Percentiles rank a stretch among this genome's conserved stretches.
Conservation (phyloP, 164 flowering plant genomes). For the Berberis vulgaris region DNA sequence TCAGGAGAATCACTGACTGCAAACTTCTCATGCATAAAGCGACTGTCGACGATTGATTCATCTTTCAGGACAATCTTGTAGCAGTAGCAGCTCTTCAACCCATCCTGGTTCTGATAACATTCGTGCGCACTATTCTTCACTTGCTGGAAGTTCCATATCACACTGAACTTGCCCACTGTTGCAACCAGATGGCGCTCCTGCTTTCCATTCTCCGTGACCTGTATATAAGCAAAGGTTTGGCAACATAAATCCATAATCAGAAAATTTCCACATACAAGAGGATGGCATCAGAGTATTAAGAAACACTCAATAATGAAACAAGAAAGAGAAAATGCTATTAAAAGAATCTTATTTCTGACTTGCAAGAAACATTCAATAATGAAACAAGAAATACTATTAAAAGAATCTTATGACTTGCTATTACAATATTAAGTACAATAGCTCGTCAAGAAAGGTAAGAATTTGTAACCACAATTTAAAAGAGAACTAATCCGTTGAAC, state of each 20-base stretch:
- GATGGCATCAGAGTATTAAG: background rate
- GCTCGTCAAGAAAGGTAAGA: too few relatives aligned
- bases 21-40: slow-evolving; percentile 92
- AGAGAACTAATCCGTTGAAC: too few relatives aligned
- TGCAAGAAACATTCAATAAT: too few relatives aligned
- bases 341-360: too few relatives aligned
- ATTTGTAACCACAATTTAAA: too few relatives aligned
- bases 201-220: slow-evolving; percentile 84
- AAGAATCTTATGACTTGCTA: too few relatives aligned
- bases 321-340: too few relatives aligned
- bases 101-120: slow-evolving; percentile 76
- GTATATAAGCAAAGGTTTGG: background rate
- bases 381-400: too few relatives aligned
- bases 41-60: slow-evolving; percentile 89
- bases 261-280: background rate
- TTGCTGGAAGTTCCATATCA: slow-evolving; percentile 86
- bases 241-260: background rate
- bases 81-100: slow-evolving; percentile 95
- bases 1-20: slow-evolving; percentile 81
- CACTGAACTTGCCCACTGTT: slow-evolving; percentile 85
- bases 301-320: too few relatives aligned
- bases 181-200: slow-evolving; percentile 92
- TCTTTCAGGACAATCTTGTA: slow-evolving; percentile 79
- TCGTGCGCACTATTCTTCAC: slow-evolving; percentile 87
- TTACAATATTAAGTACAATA: too few relatives aligned